Evolutionary conservation across 805 yeast genomes (phyloP).

Genomic region (Ogataea pilisensis): DNA sequence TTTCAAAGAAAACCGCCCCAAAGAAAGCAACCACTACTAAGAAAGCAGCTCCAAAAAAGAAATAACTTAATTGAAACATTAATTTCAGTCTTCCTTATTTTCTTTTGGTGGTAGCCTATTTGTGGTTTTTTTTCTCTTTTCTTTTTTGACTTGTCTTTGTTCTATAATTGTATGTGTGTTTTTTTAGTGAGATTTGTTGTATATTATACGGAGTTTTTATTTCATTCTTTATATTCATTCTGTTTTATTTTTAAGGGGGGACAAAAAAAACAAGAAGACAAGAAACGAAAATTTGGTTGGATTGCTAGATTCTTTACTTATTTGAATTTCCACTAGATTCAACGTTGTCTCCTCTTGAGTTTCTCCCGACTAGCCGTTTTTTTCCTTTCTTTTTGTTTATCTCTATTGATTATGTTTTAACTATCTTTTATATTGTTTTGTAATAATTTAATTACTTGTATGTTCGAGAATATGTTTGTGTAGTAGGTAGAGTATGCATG

Average conservation of each 20-base stretch:
- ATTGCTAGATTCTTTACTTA: no score
- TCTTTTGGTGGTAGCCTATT: not conserved
- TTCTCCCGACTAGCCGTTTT: no score
- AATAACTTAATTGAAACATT: slow-evolving; percentile 8
- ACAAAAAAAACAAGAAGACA: no score
- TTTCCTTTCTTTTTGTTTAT: no score
- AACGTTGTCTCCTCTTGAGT: no score
- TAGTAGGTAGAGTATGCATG: no score
- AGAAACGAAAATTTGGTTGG: no score
- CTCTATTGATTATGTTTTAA: no score
- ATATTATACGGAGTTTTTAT: slow-evolving; percentile 2
- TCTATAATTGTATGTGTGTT: not conserved
- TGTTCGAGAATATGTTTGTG: no score
- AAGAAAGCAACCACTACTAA: slow-evolving; percentile 23
- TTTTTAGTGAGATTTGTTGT: slow-evolving; percentile 2
- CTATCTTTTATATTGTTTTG: no score
- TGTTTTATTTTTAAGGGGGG: not conserved
- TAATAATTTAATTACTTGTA: no score
- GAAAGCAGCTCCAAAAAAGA: slow-evolving; percentile 22
- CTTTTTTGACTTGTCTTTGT: not conserved
- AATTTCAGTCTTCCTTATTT: slow-evolving; percentile 2
- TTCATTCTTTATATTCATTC: slow-evolving; percentile 3
- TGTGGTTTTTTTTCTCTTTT: slow-evolving; percentile 1
- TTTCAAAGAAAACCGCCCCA: slow-evolving; percentile 24
- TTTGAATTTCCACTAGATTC: no score